Evolutionary conservation across 139 green algal species (phyloP), one percentile per base, ranked within the genome.

Genomic region (Volvox africanus): DNA sequence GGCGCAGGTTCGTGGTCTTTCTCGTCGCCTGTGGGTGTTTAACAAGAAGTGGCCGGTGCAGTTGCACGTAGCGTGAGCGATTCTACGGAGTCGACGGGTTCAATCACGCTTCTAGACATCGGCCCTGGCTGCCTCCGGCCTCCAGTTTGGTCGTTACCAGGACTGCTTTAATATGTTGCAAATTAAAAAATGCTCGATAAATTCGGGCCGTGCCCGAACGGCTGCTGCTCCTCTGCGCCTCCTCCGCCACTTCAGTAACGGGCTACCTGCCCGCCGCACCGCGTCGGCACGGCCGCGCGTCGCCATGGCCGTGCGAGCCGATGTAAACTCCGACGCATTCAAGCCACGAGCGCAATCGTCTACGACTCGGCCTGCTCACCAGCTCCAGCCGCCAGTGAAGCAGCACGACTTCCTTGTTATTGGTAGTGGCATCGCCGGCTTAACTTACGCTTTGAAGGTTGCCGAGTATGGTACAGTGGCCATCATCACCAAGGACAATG

Each of bases 381-480:
- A 44, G 36, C 22, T 28, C 5, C 16, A 68, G 84, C 68, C 84
- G 44, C 19, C 84, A 0, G 92, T 96, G 21, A 91, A 89, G 30
- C 95, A 96, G 69, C 94, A 95, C 80, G 98, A 99, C 80, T 99
- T 98, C 88, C 78, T 99, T 14, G 98, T 99, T 22, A 95, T 99
- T 26, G 98, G 98, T 65, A 97, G 89, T 76, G 98, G 98, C 87
- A 99, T 99, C 62, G 98, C 98, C 17, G 98, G 98, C 22, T 94
- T 99, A 16, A 97, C 95, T 3, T 99, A 99, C 89, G 98, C 98
- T 1, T 94, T 99, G 21, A 98, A 98, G 80, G 97, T 99, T 19
- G 98, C 98, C 0, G 92, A 98, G 91, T 95, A 99, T 88, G 98
- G 98, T 79, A 95, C 80, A 0, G 98, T 99, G 14, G 98, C 97